Base-by-base conservation (phyloP, 2,329 filamentous ascomycete genomes). In the Colletotrichum coccodes region DNA sequence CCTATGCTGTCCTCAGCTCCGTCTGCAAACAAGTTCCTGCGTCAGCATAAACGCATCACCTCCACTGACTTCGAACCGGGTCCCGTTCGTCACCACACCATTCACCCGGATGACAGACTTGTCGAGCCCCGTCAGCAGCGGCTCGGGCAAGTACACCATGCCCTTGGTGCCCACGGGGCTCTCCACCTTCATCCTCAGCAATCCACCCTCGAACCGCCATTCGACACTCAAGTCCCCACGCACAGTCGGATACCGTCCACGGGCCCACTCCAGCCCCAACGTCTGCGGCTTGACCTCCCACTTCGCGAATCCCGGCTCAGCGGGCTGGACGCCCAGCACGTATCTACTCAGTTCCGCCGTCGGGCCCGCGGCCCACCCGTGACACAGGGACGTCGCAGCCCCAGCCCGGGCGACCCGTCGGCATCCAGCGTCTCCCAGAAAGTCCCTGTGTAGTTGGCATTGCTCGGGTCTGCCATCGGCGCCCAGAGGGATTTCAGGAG, bases 301-400 rank as follows among this genome's bases (percentile, higher is more conserved):
- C n/a, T 58, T 40, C n/a, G 38, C 28, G 38, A 70, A 78, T 0
- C 76, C 75, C 3, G 76, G 72, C 0, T 9, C 59, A 2, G 66
- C 59, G 2, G 76, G 69, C 53, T 62, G 62, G 4, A 73, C 64
- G 8, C 77, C 76, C 3, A 80, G 71, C 8, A 79, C 76, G 64
- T 75, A 73, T 3, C 60, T 68, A 52, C 70, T 76, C 28, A 79
- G 64, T 40, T 79, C 77, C 40, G 76, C 76, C 2, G 77, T 79
- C 1, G 78, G 77, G 1, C 75, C 78, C 0, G 78, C 72, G 1
- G 73, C 71, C 78, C 78, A 80, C 1, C 74, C 78, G 56, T 80
- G 78, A 42, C 78, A 79, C 0, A 80, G 64, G 21, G 75, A 77
- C 2, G 78, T 80, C 1, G 36, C 26, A 8, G 70, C 0, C 75